Evolutionary conservation across 192 early-diverging fungal genomes (phyloP).

Genomic region (Phycomyces blakesleeanus): DNA sequence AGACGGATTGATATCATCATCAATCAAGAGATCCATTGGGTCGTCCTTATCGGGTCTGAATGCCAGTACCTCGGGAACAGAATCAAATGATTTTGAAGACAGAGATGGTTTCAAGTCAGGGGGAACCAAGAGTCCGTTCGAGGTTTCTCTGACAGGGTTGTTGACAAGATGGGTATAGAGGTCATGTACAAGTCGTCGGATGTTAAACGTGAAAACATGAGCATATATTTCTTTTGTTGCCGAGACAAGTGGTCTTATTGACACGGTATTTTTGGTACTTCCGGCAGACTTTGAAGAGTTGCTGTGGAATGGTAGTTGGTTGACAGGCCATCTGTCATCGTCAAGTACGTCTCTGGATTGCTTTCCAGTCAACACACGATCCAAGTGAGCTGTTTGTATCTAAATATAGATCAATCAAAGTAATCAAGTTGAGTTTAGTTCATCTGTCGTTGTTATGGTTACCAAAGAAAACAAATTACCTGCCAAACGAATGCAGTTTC

Average conservation of each 20-base stretch:
- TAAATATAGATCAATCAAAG: slow-evolving; percentile 17
- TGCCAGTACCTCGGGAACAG: slow-evolving; percentile 12
- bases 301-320: slow-evolving; percentile 29
- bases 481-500: slow-evolving; percentile 74
- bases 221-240: slow-evolving; percentile 29
- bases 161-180: slow-evolving; percentile 14
- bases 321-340: slow-evolving; percentile 50
- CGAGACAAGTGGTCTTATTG: slow-evolving; percentile 15
- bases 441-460: background rate
- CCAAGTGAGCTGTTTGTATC: slow-evolving; percentile 74
- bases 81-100: slow-evolving; percentile 21
- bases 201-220: slow-evolving; percentile 23
- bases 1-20: background rate
- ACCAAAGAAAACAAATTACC: slow-evolving; percentile 34
- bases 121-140: background rate
- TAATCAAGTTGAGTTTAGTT: background rate
- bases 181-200: slow-evolving; percentile 21
- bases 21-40: slow-evolving; percentile 12
- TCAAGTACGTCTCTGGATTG: slow-evolving; percentile 52
- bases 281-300: slow-evolving; percentile 5
- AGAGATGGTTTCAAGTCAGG: slow-evolving; percentile 13
- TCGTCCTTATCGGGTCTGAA: slow-evolving; percentile 24
- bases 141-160: background rate
- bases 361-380: slow-evolving; percentile 56
- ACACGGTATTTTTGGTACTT: slow-evolving; percentile 6